Conservation (phyloP, 2,329 filamentous ascomycete species). For the Tricladium varicosporioides region DNA sequence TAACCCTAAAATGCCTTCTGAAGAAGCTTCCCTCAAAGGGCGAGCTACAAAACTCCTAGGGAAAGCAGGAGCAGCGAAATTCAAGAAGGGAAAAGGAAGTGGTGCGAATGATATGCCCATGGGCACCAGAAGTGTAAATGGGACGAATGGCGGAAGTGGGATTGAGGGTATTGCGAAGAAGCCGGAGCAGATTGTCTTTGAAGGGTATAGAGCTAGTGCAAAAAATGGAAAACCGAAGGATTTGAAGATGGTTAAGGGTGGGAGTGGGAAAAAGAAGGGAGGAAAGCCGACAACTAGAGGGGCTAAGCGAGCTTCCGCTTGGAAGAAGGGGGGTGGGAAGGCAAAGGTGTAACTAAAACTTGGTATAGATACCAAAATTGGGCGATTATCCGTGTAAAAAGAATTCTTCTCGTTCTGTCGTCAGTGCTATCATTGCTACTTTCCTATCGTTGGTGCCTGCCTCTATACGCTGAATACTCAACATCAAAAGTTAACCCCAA, state of each 20-base stretch:
- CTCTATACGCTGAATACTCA: no score
- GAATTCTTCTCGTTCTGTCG: no score
- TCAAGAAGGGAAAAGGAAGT: conserved; percentile 29
- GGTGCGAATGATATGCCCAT: conserved; percentile 16
- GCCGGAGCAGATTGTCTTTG: conserved; percentile 74
- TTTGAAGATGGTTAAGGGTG: conserved; percentile 56
- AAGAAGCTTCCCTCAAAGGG: conserved; percentile 70
- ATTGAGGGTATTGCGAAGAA: conserved; percentile 44
- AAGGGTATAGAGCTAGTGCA: conserved; percentile 71
- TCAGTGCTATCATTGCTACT: no score
- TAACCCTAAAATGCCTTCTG: conserved; percentile 66
- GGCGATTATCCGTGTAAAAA: no score
- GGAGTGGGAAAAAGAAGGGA: conserved; percentile 48
- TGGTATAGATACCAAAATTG: not conserved
- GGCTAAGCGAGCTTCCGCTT: conserved; percentile 34
- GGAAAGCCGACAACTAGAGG: conserved; percentile 39
- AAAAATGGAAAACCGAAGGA: conserved; percentile 64
- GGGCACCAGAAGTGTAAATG: conserved; percentile 13
- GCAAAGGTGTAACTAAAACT: conserved; percentile 7
- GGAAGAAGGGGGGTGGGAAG: conserved; percentile 39
- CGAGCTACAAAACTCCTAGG: conserved; percentile 73
- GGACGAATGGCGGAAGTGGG: conserved; percentile 14
- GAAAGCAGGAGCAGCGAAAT: conserved; percentile 55
- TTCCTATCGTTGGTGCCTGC: no score
- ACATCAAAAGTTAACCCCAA: no score